These are phyloP conservation scores for Dactylonectria macrodidyma DNA, from an alignment of 2,329 filamentous ascomycete species.

Conservation along the genomic window DNA sequence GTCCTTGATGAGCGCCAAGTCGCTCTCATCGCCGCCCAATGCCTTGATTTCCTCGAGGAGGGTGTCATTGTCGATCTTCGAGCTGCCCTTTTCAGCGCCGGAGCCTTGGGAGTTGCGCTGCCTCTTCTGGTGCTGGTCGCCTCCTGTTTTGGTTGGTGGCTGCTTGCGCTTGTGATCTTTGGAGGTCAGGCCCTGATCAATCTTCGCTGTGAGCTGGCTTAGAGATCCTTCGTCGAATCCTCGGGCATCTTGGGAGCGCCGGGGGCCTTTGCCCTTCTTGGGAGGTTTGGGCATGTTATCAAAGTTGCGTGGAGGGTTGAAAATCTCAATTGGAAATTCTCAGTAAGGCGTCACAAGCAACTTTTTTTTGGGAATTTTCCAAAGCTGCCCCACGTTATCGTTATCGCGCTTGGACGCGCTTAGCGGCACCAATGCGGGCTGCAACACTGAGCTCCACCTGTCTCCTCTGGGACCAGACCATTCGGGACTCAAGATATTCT, in stretches of 20 bases:
- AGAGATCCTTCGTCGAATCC: slow-evolving; percentile 66
- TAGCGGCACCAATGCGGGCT: slow-evolving; percentile 24
- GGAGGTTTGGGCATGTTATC: slow-evolving; percentile 53
- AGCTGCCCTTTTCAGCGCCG: slow-evolving; percentile 42
- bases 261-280: slow-evolving; percentile 55
- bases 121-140: slow-evolving; percentile 55
- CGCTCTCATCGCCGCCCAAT: slow-evolving; percentile 76
- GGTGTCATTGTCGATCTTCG: slow-evolving; percentile 52
- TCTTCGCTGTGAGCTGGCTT: slow-evolving; percentile 68
- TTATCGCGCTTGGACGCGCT: slow-evolving; percentile 30
- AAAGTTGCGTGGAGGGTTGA: slow-evolving; percentile 27
- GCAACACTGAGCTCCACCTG: slow-evolving; percentile 24
- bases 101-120: slow-evolving; percentile 52
- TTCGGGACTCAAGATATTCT: slow-evolving; percentile 11
- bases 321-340: slow-evolving; percentile 42
- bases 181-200: slow-evolving; percentile 66
- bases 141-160: slow-evolving; percentile 53
- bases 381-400: slow-evolving; percentile 31
- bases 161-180: slow-evolving; percentile 63
- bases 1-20: slow-evolving; percentile 73
- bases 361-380: slow-evolving; percentile 47
- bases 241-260: slow-evolving; percentile 38
- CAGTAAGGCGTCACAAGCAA: slow-evolving; percentile 33
- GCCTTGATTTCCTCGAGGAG: slow-evolving; percentile 76
- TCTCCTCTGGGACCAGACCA: slow-evolving; percentile 17